Percentiles rank a stretch among this genome's conserved stretches.
These are phyloP conservation scores for Zasmidium cellare DNA, from an alignment of 2,329 filamentous ascomycete species.

Conservation along the genomic window DNA sequence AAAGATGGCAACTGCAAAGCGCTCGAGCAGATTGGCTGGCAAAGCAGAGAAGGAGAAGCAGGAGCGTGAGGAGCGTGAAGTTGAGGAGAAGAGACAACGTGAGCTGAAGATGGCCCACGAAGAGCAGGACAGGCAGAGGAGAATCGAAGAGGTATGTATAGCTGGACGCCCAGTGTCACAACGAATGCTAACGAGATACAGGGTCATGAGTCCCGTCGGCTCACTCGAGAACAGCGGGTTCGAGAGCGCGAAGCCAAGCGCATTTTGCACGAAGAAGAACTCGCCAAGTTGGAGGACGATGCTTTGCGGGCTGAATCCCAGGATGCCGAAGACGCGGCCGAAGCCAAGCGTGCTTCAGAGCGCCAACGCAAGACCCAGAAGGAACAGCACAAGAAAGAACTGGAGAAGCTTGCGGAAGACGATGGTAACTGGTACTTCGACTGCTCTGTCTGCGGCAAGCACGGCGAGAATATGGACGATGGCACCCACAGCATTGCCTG, in stretches of 20 bases:
- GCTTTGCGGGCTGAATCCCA: slow-evolving; percentile 29
- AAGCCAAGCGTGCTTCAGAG: slow-evolving; percentile 64
- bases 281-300: slow-evolving; percentile 71
- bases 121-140: slow-evolving; percentile 60
- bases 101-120: slow-evolving; percentile 65
- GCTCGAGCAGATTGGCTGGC: slow-evolving; percentile 83
- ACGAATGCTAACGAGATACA: slow-evolving; percentile 35
- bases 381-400: slow-evolving; percentile 73
- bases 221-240: slow-evolving; percentile 81
- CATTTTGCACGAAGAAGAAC: slow-evolving; percentile 78
- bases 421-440: slow-evolving; percentile 94
- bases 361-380: slow-evolving; percentile 80
- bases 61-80: slow-evolving; percentile 70
- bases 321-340: slow-evolving; percentile 51
- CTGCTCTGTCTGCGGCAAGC: slow-evolving; percentile 80
- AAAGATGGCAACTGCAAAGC: slow-evolving; percentile 89
- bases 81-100: slow-evolving; percentile 63
- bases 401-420: slow-evolving; percentile 67
- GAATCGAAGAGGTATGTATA: slow-evolving; percentile 60
- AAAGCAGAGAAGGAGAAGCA: slow-evolving; percentile 77
- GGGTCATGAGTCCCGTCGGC: slow-evolving; percentile 75
- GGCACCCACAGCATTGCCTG: slow-evolving; percentile 92
- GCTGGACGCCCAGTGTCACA: neutral
- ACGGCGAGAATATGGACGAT: slow-evolving; percentile 87
- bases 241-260: slow-evolving; percentile 84